Conservation (phyloP, 371 early-diverging fungal genomes). For the Mucor irregularis region DNA sequence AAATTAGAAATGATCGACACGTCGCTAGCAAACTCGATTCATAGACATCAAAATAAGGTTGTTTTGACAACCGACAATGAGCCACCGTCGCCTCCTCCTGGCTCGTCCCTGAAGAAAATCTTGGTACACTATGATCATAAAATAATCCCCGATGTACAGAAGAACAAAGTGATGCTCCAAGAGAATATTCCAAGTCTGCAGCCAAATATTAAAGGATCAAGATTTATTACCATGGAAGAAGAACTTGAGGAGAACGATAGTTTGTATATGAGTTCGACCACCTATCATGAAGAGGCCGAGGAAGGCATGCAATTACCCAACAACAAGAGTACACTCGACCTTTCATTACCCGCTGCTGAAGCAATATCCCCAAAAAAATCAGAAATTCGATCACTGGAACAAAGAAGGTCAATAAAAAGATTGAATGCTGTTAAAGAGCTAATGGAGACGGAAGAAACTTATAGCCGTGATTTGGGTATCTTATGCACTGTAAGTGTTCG, state of each 20-base stretch:
- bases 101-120: conserved; percentile 6
- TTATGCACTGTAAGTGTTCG: conserved; percentile 32
- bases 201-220: not conserved
- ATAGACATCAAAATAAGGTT: not conserved
- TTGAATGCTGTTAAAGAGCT: conserved; percentile 33
- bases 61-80: not conserved
- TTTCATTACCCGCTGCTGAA: not conserved
- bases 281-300: not conserved
- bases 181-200: not conserved
- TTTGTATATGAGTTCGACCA: not conserved
- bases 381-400: conserved; percentile 18
- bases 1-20: not conserved
- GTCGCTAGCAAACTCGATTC: not conserved
- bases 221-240: conserved; percentile 20
- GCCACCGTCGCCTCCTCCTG: conserved; percentile 2
- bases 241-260: not conserved
- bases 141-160: conserved; percentile 13
- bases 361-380: not conserved
- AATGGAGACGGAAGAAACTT: conserved; percentile 40
- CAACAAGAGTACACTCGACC: not conserved
- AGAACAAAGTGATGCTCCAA: not conserved
- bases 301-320: not conserved
- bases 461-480: conserved; percentile 33
- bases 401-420: conserved; percentile 13
- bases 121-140: not conserved